Evolutionary conservation across 805 yeast genomes (phyloP).

Genomic region (Maudiozyma barnettii): DNA sequence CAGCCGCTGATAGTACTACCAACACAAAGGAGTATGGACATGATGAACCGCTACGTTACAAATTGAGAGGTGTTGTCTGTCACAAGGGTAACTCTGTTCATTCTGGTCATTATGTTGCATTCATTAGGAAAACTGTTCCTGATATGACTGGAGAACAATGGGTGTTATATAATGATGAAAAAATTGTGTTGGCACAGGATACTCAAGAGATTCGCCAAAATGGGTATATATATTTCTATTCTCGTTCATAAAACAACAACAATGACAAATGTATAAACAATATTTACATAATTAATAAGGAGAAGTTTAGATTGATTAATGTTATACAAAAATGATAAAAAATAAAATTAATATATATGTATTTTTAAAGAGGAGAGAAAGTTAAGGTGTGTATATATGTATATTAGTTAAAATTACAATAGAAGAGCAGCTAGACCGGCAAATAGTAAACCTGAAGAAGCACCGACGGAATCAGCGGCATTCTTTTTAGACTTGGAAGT

Average conservation of each 20-base stretch:
- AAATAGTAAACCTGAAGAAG: slow-evolving; percentile 2
- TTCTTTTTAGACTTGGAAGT: background rate
- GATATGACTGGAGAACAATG: slow-evolving; percentile 36
- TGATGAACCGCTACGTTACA: slow-evolving; percentile 10
- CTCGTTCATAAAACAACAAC: background rate
- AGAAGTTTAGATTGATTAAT: no score
- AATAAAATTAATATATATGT: background rate
- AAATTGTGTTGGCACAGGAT: slow-evolving; percentile 51
- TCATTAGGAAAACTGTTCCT: slow-evolving; percentile 38
- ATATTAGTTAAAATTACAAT: slow-evolving; percentile 4
- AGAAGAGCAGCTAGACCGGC: slow-evolving; percentile 11
- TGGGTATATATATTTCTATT: slow-evolving; percentile 37
- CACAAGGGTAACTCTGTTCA: slow-evolving; percentile 87
- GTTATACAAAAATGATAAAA: background rate
- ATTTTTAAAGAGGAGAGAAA: background rate
- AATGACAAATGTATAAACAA: background rate
- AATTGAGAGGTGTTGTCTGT: slow-evolving; percentile 61
- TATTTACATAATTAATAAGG: no score
- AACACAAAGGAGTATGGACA: slow-evolving; percentile 9
- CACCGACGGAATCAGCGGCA: slow-evolving; percentile 5
- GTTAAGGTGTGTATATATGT: background rate
- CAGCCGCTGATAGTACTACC: no score
- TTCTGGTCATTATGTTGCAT: slow-evolving; percentile 87
- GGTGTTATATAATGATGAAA: slow-evolving; percentile 85
- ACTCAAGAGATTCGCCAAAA: slow-evolving; percentile 38